Conservation (phyloP, 1,284 basidiomycete species). For the Ustilago crameri region DNA sequence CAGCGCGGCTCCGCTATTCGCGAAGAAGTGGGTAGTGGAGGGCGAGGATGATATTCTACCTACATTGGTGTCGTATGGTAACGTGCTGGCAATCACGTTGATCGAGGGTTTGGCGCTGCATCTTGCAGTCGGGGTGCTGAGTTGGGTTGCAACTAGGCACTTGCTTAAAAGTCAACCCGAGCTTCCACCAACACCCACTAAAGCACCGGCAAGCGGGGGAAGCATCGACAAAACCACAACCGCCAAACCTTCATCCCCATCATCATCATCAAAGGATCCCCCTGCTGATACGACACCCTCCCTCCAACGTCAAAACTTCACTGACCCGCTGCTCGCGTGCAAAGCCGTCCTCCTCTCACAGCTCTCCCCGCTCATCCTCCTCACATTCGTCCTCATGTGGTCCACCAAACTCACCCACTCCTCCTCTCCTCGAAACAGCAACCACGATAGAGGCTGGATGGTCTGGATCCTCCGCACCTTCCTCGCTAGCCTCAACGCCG, state of each 20-base stretch:
- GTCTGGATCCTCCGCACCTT: conserved; percentile 68
- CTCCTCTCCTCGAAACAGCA: background rate
- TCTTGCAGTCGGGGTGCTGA: conserved; percentile 1
- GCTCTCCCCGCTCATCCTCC: conserved; percentile 83
- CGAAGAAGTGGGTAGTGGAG: background rate
- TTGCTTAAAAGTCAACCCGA: background rate
- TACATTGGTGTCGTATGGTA: conserved; percentile 28
- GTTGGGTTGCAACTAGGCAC: background rate
- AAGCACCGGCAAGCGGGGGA: too few species aligned
- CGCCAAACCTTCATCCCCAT: too few species aligned
- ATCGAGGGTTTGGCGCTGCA: conserved; percentile 26
- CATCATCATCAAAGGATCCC: background rate
- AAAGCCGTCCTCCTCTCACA: conserved; percentile 86
- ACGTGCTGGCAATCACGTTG: conserved; percentile 24
- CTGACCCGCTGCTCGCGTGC: conserved; percentile 73
- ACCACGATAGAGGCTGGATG: background rate
- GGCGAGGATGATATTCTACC: conserved; percentile 7
- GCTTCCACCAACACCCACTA: background rate
- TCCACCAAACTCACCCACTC: conserved; percentile 68
- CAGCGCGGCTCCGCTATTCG: conserved; percentile 6
- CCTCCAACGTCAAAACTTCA: background rate
- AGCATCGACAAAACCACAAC: background rate
- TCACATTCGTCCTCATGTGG: conserved; percentile 86
- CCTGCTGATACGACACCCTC: too few species aligned
- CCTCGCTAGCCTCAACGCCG: conserved; percentile 59